Conservation (phyloP, 2,329 filamentous ascomycete genomes). For the Claviceps fusiformis region DNA sequence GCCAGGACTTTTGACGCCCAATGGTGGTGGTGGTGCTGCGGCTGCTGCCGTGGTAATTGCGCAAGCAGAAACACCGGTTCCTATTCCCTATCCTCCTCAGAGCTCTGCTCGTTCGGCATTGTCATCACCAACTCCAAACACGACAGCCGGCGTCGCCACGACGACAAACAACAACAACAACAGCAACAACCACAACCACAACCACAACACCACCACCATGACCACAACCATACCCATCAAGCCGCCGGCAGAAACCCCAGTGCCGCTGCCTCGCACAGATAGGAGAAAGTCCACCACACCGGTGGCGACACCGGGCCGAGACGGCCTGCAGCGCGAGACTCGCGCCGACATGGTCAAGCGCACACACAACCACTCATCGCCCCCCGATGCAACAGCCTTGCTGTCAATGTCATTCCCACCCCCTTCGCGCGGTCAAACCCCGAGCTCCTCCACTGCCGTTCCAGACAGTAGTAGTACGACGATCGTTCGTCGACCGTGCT, state of each 20-base stretch:
- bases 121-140: slow-evolving; percentile 19
- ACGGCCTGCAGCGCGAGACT: slow-evolving; percentile 29
- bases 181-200: neutral
- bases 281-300: slow-evolving; percentile 19
- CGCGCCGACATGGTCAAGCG: slow-evolving; percentile 30
- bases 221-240: slow-evolving; percentile 19
- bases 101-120: slow-evolving; percentile 17
- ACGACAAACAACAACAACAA: neutral
- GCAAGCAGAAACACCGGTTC: slow-evolving; percentile 29
- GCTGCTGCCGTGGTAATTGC: slow-evolving; percentile 6
- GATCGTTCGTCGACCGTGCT: slow-evolving; percentile 30
- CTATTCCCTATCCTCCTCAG: slow-evolving; percentile 21
- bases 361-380: slow-evolving; percentile 19
- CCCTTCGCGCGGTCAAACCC: slow-evolving; percentile 21
- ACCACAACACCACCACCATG: slow-evolving; percentile 11
- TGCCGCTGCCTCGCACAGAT: slow-evolving; percentile 23
- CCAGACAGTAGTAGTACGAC: slow-evolving; percentile 23
- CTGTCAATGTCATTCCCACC: slow-evolving; percentile 10
- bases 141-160: slow-evolving; percentile 1
- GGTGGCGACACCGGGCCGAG: slow-evolving; percentile 13
- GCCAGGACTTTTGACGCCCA: slow-evolving; percentile 2
- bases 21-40: neutral
- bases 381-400: slow-evolving; percentile 4
- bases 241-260: slow-evolving; percentile 22
- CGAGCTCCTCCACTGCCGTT: slow-evolving; percentile 19